A percentile compares a stretch with the other conserved stretches of the same genome.
These are phyloP conservation scores for Pyricularia sp. DNA, from an alignment of 2,329 filamentous ascomycete genomes.

Conservation along the genomic window DNA sequence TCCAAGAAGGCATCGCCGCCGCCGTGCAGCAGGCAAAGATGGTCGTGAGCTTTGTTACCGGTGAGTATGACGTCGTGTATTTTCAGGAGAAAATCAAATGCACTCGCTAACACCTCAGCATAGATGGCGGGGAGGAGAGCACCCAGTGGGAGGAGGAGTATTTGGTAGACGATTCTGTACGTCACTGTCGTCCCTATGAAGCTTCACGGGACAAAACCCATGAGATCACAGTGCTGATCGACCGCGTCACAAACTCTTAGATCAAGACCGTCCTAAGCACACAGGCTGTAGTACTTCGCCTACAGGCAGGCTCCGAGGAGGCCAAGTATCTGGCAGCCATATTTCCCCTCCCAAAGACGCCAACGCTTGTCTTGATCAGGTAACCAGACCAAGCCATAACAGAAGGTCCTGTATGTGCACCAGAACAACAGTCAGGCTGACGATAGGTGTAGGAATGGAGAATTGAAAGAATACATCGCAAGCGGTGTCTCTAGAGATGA, in stretches of 20 bases:
- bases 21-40: conserved; percentile 69
- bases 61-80: conserved; percentile 31
- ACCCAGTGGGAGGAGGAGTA: conserved; percentile 64
- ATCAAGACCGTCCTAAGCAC: conserved; percentile 15
- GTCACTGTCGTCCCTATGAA: conserved; percentile 7
- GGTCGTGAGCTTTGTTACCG: conserved; percentile 77
- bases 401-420: background rate
- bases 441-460: conserved; percentile 48
- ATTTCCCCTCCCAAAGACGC: conserved; percentile 70
- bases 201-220: background rate
- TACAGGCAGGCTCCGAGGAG: conserved; percentile 67
- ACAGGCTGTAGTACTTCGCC: conserved; percentile 59
- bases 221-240: background rate
- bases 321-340: conserved; percentile 74
- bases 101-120: background rate
- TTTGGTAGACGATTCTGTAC: conserved; percentile 46
- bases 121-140: conserved; percentile 64
- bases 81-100: conserved; percentile 7
- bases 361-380: conserved; percentile 72
- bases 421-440: background rate
- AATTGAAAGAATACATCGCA: conserved; percentile 67
- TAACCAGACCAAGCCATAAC: conserved; percentile 24
- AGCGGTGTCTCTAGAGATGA: conserved; percentile 55
- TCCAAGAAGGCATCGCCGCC: conserved; percentile 71
- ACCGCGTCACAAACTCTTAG: background rate